Conservation (phyloP, 768 basidiomycete species). For the Steccherinum ochraceum region DNA sequence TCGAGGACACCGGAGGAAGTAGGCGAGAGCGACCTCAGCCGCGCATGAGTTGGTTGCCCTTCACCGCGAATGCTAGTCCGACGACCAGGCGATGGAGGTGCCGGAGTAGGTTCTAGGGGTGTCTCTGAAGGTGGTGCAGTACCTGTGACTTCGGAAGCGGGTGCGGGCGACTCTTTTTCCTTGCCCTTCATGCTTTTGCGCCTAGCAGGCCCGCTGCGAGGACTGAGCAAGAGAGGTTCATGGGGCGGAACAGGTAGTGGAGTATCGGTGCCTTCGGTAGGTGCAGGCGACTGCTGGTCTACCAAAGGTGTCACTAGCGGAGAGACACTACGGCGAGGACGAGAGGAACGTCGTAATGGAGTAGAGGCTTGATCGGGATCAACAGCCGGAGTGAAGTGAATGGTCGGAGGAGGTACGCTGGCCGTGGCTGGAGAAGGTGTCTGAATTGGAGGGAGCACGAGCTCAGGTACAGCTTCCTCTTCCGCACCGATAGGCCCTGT, state of each 20-base stretch:
- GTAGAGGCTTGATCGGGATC: background rate
- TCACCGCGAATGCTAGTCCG: too few relatives aligned
- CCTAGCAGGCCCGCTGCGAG: background rate
- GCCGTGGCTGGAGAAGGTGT: too few relatives aligned
- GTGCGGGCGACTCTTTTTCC: constrained; percentile 7
- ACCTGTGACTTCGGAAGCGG: too few relatives aligned
- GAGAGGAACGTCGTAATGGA: constrained; percentile 8
- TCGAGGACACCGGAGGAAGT: constrained; percentile 39
- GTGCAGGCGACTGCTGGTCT: background rate
- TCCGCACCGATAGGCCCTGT: too few relatives aligned
- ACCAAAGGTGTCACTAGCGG: constrained; percentile 4
- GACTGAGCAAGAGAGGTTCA: background rate
- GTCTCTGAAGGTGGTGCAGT: too few relatives aligned
- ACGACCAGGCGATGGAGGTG: too few relatives aligned
- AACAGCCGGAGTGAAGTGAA: too few relatives aligned
- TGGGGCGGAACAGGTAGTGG: background rate
- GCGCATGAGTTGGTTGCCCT: background rate
- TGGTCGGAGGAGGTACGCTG: background rate
- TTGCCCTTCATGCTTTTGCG: constrained; percentile 1
- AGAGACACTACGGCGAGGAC: constrained; percentile 9
- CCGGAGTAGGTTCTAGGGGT: too few relatives aligned
- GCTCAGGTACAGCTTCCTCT: too few relatives aligned
- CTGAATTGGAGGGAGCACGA: too few relatives aligned
- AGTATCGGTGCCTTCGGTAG: background rate
- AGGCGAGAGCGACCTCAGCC: constrained; percentile 53